Evolutionary conservation across 495 filamentous ascomycete genomes (phyloP).

Genomic region (Podospora pseudopauciseta): DNA sequence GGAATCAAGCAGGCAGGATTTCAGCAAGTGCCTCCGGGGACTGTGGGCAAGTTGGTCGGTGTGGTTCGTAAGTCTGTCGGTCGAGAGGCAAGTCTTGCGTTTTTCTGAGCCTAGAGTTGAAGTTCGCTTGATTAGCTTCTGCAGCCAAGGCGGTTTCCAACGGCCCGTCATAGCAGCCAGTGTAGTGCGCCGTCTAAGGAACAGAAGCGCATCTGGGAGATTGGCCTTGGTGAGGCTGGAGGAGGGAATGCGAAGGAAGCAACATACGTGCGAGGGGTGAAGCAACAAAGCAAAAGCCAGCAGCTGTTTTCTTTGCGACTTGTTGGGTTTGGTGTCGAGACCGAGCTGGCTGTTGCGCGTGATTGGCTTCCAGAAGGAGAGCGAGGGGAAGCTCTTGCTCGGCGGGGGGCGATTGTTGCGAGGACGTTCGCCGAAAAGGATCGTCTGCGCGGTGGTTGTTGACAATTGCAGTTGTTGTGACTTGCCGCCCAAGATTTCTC

Average conservation of each 20-base stretch:
- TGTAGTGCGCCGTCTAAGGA: background rate
- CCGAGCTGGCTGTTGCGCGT: background rate
- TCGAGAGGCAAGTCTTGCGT: background rate
- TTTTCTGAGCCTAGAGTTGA: constrained; percentile 17
- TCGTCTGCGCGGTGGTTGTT: constrained; percentile 1
- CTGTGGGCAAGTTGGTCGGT: background rate
- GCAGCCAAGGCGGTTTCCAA: constrained; percentile 17
- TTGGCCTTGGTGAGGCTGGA: background rate
- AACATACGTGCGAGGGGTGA: constrained; percentile 9
- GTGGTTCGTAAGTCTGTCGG: constrained; percentile 11
- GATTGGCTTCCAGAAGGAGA: constrained; percentile 1
- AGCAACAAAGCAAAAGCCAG: constrained; percentile 13
- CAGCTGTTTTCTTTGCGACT: background rate
- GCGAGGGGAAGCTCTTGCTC: background rate
- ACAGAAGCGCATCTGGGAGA: background rate
- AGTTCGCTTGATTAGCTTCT: constrained; percentile 27
- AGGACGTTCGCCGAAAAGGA: background rate
- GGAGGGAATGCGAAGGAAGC: background rate
- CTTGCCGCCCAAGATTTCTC: constrained; percentile 15
- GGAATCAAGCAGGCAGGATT: background rate
- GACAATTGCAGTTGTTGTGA: background rate
- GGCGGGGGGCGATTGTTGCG: background rate
- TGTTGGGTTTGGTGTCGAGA: background rate
- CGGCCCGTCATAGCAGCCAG: constrained; percentile 15
- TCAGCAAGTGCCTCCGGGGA: background rate